Evolutionary conservation across 208 protist genomes (phyloP).

Genomic region (Wallacemonas sp.): DNA sequence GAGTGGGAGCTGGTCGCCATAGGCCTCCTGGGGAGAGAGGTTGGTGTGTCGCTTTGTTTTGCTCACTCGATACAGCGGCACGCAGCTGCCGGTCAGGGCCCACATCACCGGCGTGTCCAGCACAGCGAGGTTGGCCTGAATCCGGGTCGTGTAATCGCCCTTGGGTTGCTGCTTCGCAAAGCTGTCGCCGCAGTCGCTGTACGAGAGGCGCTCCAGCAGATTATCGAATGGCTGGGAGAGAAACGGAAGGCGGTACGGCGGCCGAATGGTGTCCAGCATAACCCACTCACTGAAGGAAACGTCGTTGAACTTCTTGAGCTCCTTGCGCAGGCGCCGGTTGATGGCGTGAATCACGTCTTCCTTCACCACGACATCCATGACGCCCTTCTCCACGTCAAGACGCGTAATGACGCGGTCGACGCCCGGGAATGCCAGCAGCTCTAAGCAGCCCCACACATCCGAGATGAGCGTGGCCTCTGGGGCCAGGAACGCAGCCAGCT

Average conservation of each 20-base stretch:
- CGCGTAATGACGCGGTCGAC: conserved; percentile 51
- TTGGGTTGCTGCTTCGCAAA: conserved; percentile 16
- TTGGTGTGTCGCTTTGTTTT: conserved; percentile 12
- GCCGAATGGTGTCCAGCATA: conserved; percentile 16
- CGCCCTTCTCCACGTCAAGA: conserved; percentile 34
- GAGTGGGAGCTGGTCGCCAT: conserved; percentile 31
- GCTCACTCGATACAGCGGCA: conserved; percentile 15
- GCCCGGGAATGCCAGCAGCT: conserved; percentile 48
- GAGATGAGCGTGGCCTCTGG: conserved; percentile 23
- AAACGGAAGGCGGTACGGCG: conserved; percentile 16
- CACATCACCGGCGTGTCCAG: conserved; percentile 23
- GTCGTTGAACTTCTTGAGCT: conserved; percentile 12
- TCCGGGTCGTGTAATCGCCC: neutral
- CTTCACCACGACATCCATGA: conserved; percentile 40
- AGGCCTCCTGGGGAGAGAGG: neutral
- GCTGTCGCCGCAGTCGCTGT: conserved; percentile 13
- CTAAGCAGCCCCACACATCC: conserved; percentile 46
- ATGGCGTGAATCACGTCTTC: conserved; percentile 30
- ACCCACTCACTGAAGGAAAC: conserved; percentile 15
- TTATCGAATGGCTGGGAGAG: conserved; percentile 11
- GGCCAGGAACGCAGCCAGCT: conserved; percentile 38
- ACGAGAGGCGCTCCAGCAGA: conserved; percentile 10
- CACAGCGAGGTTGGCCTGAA: conserved; percentile 22
- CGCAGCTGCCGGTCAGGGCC: neutral
- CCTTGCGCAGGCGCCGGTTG: conserved; percentile 9